Percentiles rank a stretch among this genome's conserved stretches.
phyloP scores from a whole-genome alignment of 176 grass and related monocot genomes.

The Raddia distichophylla region DNA sequence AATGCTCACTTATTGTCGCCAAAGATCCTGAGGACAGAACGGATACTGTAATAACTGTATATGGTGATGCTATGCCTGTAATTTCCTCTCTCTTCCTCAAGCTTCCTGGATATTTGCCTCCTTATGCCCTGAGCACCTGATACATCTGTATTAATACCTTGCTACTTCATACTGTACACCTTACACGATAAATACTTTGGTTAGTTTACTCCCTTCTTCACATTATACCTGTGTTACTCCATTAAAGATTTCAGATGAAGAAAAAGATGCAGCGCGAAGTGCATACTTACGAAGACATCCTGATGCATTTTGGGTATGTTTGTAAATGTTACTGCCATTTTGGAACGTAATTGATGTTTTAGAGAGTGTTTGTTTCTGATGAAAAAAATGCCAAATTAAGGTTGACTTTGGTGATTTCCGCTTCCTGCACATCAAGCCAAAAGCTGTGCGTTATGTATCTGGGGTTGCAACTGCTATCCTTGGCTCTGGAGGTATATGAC shows the following conservation, averaged over 20 bases:
- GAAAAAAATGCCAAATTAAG: conserved; percentile 47
- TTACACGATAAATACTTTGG: not conserved
- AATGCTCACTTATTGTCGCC: conserved; percentile 84
- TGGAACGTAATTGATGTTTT: not conserved
- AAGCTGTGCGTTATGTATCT: conserved; percentile 78
- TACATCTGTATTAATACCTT: not conserved
- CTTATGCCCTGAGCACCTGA: not conserved
- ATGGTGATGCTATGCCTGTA: conserved; percentile 81
- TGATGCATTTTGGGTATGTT: conserved; percentile 87
- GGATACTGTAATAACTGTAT: conserved; percentile 93
- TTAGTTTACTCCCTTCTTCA: conserved; percentile 18
- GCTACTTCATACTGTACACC: not conserved
- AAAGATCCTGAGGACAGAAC: conserved; percentile 94
- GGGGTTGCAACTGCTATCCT: conserved; percentile 89
- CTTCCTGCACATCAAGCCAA: conserved; percentile 83
- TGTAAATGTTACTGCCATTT: conserved; percentile 8
- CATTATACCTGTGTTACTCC: not conserved
- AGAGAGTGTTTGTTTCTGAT: conserved; percentile 31
- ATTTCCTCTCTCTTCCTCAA: not conserved
- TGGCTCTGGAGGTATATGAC: conserved; percentile 80
- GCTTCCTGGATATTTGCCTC: conserved; percentile 15
- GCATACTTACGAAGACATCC: conserved; percentile 85
- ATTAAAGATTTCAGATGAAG: conserved; percentile 61
- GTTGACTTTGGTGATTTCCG: conserved; percentile 97
- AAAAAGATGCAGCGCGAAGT: conserved; percentile 62